Percentiles rank a stretch among this genome's conserved stretches.
These are phyloP conservation scores for Sporothrix phasma DNA, from an alignment of 2,329 filamentous ascomycete species.

Conservation along the genomic window DNA sequence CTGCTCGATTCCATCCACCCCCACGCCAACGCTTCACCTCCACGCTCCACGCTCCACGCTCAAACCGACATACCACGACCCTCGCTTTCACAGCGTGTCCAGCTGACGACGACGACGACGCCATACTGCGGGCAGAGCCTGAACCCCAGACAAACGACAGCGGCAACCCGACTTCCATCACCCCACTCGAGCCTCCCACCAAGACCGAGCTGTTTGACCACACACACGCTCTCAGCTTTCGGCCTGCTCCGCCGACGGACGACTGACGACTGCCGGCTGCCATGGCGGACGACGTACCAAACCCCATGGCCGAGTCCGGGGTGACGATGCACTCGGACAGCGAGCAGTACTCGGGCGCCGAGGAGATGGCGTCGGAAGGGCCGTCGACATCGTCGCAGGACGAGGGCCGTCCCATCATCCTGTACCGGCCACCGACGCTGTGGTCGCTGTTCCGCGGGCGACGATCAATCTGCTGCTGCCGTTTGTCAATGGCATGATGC, in stretches of 20 bases:
- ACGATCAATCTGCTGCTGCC: conserved; percentile 93
- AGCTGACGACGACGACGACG: not conserved
- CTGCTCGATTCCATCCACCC: not conserved
- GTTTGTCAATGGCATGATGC: conserved; percentile 96
- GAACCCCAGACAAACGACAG: too few relatives aligned
- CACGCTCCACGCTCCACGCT: not conserved
- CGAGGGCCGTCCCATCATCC: conserved; percentile 52
- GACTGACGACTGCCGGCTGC: too few relatives aligned
- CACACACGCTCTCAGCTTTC: too few relatives aligned
- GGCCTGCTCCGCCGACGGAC: not conserved
- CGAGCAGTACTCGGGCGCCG: conserved; percentile 65
- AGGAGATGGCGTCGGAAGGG: conserved; percentile 52
- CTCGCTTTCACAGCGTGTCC: too few relatives aligned
- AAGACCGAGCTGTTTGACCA: too few relatives aligned
- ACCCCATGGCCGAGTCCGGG: conserved; percentile 59
- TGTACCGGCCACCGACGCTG: conserved; percentile 81
- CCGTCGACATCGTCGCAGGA: conserved; percentile 37
- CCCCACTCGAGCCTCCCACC: too few relatives aligned
- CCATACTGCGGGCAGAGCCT: too few relatives aligned
- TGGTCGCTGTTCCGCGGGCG: conserved; percentile 75
- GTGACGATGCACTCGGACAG: conserved; percentile 74
- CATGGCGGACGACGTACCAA: conserved; percentile 41
- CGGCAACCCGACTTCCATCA: too few relatives aligned
- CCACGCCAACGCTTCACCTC: not conserved
- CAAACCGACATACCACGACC: not conserved